Conservation (phyloP, 2,329 filamentous ascomycete genomes). For the Clonostachys sp. region DNA sequence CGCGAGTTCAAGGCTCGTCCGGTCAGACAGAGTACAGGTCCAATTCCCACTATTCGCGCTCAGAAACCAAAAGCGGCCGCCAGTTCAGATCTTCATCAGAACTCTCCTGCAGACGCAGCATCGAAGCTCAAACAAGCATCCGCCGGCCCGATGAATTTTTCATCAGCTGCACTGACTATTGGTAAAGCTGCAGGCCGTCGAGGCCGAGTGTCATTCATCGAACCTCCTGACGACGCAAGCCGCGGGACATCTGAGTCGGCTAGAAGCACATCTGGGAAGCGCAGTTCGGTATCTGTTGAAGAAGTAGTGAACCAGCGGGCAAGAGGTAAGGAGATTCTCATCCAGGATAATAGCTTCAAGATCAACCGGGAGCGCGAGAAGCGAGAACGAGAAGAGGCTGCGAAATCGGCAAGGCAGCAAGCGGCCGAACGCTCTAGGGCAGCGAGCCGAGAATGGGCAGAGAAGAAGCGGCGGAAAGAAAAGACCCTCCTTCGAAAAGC, state of each 20-base stretch:
- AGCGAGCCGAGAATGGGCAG: constrained; percentile 58
- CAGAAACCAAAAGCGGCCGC: no score
- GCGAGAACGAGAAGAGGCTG: constrained; percentile 46
- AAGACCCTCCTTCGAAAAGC: background rate
- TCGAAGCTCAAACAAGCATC: background rate
- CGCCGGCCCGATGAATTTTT: background rate
- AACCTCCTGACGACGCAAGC: constrained; percentile 16
- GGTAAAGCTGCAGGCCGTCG: constrained; percentile 11
- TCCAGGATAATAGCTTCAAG: constrained; percentile 42
- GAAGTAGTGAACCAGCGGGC: constrained; percentile 45
- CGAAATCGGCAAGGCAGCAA: constrained; percentile 51
- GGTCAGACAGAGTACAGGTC: constrained; percentile 33
- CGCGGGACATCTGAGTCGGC: constrained; percentile 41
- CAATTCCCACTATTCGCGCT: no score
- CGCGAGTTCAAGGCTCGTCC: constrained; percentile 63
- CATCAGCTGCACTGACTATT: background rate
- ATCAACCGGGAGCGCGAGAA: constrained; percentile 47
- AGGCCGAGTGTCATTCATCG: constrained; percentile 16
- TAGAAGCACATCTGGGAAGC: constrained; percentile 35
- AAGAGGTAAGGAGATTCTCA: constrained; percentile 49
- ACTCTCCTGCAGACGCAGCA: no score
- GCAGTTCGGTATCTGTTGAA: constrained; percentile 43
- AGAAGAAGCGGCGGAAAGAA: constrained; percentile 45
- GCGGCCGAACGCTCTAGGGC: constrained; percentile 57
- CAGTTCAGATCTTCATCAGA: no score